Evolutionary conservation across 2,329 filamentous ascomycete species (phyloP).

Genomic region (Nannizziopsis barbatae): DNA sequence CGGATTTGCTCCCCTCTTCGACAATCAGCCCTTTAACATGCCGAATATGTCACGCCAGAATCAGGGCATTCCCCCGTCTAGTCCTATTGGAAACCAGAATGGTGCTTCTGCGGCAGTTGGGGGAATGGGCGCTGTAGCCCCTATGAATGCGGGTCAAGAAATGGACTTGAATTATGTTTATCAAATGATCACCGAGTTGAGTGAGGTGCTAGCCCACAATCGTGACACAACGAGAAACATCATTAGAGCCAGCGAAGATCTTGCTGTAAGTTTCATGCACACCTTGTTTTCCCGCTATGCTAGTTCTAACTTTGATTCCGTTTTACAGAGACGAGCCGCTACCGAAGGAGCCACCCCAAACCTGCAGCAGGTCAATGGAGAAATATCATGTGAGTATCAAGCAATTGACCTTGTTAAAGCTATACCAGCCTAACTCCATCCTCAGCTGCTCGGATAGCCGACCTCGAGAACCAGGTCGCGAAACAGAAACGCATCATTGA

Average conservation of each 20-base stretch:
- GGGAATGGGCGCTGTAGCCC: slow-evolving; percentile 29
- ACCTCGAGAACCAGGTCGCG: slow-evolving; percentile 39
- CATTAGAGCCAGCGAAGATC: slow-evolving; percentile 40
- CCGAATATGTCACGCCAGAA: slow-evolving; percentile 24
- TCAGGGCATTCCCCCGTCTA: slow-evolving; percentile 25
- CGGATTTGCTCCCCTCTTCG: slow-evolving; percentile 21
- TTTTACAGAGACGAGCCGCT: slow-evolving; percentile 32
- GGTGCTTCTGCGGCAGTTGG: slow-evolving; percentile 9
- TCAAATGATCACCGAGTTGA: slow-evolving; percentile 41
- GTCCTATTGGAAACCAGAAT: slow-evolving; percentile 15
- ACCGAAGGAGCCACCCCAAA: slow-evolving; percentile 31
- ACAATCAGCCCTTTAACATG: slow-evolving; percentile 25
- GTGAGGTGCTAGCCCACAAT: slow-evolving; percentile 40
- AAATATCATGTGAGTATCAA: slow-evolving; percentile 30
- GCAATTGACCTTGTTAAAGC: neutral
- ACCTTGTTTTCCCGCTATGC: too few species aligned
- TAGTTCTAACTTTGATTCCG: too few species aligned
- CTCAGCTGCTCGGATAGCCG: slow-evolving; percentile 38
- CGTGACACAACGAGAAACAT: slow-evolving; percentile 41
- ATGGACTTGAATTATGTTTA: slow-evolving; percentile 43
- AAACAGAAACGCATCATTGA: slow-evolving; percentile 36
- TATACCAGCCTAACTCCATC: neutral
- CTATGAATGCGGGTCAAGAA: slow-evolving; percentile 41
- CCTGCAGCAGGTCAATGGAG: slow-evolving; percentile 35
- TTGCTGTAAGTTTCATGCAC: slow-evolving; percentile 30